Evolutionary conservation across 179 eudicot species (phyloP).

Genomic region (Vitellaria paradoxa): DNA sequence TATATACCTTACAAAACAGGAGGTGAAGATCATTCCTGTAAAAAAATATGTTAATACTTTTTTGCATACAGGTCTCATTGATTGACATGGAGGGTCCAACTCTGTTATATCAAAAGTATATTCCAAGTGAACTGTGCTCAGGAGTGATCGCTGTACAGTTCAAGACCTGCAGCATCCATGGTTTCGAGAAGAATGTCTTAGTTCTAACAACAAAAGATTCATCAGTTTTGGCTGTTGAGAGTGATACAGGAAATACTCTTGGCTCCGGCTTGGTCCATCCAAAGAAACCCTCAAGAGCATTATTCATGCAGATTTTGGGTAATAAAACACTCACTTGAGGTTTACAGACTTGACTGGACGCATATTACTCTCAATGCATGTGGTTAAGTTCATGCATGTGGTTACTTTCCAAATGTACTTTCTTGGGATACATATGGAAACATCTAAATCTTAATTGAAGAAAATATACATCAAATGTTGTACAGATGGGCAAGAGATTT

Average conservation of each 20-base stretch:
- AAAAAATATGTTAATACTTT: background rate
- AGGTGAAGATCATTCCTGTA: background rate
- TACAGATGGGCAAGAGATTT: constrained; percentile 41
- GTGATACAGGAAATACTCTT: constrained; percentile 69
- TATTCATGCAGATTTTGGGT: constrained; percentile 82
- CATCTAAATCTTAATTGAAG: background rate
- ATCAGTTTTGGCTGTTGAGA: constrained; percentile 68
- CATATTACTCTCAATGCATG: background rate
- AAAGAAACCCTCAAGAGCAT: constrained; percentile 75
- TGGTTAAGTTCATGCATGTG: background rate
- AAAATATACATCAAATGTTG: background rate
- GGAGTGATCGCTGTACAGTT: constrained; percentile 77
- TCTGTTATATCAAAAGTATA: constrained; percentile 60
- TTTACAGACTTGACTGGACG: background rate
- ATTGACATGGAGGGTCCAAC: constrained; percentile 68
- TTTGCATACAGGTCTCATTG: constrained; percentile 57
- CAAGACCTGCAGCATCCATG: constrained; percentile 62
- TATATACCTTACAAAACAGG: too few relatives aligned
- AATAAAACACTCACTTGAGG: constrained; percentile 11
- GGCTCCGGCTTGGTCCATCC: constrained; percentile 63
- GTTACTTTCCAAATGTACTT: background rate
- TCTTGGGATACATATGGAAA: background rate
- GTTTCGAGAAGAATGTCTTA: constrained; percentile 76
- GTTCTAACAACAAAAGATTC: constrained; percentile 85
- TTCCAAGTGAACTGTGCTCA: constrained; percentile 63